Evolutionary conservation across 768 basidiomycete species (phyloP).

Genomic region (Lenzites betulinus): DNA sequence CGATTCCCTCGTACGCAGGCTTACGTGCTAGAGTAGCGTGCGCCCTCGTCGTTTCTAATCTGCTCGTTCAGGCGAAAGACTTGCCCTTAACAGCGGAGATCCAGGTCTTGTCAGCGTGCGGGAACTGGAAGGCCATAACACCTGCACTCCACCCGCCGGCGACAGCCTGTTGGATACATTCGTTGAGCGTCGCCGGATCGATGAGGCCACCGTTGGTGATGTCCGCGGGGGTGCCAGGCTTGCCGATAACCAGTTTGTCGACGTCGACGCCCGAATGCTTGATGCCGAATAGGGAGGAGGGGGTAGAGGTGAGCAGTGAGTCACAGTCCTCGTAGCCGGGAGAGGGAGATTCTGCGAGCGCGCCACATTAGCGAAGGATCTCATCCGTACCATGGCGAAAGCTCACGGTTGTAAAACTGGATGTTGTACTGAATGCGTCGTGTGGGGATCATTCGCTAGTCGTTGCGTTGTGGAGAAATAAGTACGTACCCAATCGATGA

Average conservation of each 20-base stretch:
- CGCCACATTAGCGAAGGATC: slow-evolving; percentile 23
- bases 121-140: slow-evolving; percentile 40
- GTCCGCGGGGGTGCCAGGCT: slow-evolving; percentile 44
- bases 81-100: background rate
- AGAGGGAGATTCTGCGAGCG: slow-evolving; percentile 13
- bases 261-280: slow-evolving; percentile 44
- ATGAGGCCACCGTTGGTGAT: slow-evolving; percentile 59
- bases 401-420: slow-evolving; percentile 41
- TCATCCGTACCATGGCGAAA: too few relatives aligned
- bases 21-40: background rate
- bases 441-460: too few relatives aligned
- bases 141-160: slow-evolving; percentile 51
- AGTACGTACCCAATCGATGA: slow-evolving; percentile 45
- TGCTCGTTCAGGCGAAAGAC: background rate
- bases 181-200: slow-evolving; percentile 51
- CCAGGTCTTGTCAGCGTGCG: background rate
- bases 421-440: slow-evolving; percentile 40
- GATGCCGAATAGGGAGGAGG: slow-evolving; percentile 56
- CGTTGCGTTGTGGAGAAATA: too few relatives aligned
- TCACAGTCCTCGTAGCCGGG: slow-evolving; percentile 39
- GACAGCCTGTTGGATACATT: slow-evolving; percentile 61
- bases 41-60: background rate
- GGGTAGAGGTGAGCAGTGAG: slow-evolving; percentile 39
- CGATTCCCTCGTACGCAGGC: background rate
- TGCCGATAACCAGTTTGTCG: slow-evolving; percentile 57